phyloP scores from a whole-genome alignment of 306 rosid species.

The Mucuna pruriens region DNA sequence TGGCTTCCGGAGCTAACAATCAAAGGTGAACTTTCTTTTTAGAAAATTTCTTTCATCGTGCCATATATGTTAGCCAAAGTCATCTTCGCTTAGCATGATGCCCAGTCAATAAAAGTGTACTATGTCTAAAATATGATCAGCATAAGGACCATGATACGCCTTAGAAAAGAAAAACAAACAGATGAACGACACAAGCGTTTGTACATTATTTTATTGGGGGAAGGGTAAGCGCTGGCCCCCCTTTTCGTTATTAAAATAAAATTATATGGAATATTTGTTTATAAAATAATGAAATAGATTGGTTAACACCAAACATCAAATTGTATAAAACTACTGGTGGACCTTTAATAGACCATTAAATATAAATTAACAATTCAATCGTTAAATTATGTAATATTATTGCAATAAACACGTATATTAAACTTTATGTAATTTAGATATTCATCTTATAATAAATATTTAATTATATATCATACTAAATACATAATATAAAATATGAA shows the following conservation, averaged over 20 bases:
- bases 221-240: background rate
- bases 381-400: too few relatives aligned
- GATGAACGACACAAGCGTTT: background rate
- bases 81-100: background rate
- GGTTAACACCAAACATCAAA: too few relatives aligned
- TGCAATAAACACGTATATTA: too few relatives aligned
- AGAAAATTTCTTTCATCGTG: background rate
- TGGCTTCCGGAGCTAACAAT: slow-evolving; percentile 18
- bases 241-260: too few relatives aligned
- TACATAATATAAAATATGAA: background rate
- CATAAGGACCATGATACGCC: background rate
- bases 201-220: too few relatives aligned
- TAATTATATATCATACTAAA: background rate
- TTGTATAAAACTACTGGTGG: too few relatives aligned
- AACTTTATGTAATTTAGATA: too few relatives aligned
- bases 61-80: background rate
- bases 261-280: too few relatives aligned
- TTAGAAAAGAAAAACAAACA: background rate
- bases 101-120: background rate
- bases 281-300: too few relatives aligned
- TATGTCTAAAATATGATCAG: background rate
- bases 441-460: too few relatives aligned
- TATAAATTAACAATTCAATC: too few relatives aligned
- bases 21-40: background rate
- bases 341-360: too few relatives aligned